Conservation (phyloP, 2,329 filamentous ascomycete genomes). For the Boeremia lycopersici region DNA sequence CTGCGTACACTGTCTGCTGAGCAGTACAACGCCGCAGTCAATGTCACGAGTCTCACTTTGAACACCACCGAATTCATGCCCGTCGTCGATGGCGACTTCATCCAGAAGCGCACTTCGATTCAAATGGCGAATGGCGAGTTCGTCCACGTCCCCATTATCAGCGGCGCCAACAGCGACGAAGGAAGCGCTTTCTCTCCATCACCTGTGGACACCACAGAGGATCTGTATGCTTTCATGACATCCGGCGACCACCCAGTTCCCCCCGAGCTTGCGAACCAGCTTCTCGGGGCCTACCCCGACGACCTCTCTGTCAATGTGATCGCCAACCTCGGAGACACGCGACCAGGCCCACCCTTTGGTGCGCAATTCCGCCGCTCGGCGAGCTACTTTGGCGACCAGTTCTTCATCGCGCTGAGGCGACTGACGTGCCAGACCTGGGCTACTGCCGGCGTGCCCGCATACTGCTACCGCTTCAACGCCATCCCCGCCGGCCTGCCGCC, state of each 20-base stretch:
- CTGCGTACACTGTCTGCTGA: slow-evolving; percentile 67
- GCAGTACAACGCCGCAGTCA: slow-evolving; percentile 61
- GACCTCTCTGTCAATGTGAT: slow-evolving; percentile 35
- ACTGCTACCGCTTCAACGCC: slow-evolving; percentile 69
- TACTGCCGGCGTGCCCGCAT: slow-evolving; percentile 56
- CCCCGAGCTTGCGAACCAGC: slow-evolving; percentile 25
- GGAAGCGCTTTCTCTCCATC: slow-evolving; percentile 62
- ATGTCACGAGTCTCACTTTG: slow-evolving; percentile 45
- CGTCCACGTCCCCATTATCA: slow-evolving; percentile 67
- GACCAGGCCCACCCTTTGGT: slow-evolving; percentile 30
- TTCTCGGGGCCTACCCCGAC: slow-evolving; percentile 40
- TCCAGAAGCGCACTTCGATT: slow-evolving; percentile 58
- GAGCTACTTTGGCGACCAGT: slow-evolving; percentile 59
- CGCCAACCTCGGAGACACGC: slow-evolving; percentile 27
- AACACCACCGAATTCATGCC: slow-evolving; percentile 47
- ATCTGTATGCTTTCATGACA: slow-evolving; percentile 56
- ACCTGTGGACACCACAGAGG: slow-evolving; percentile 61
- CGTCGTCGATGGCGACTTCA: slow-evolving; percentile 62
- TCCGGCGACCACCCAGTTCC: slow-evolving; percentile 31
- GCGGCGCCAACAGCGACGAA: slow-evolving; percentile 70
- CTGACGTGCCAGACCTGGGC: slow-evolving; percentile 60
- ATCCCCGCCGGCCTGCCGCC: slow-evolving; percentile 53
- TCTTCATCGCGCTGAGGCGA: slow-evolving; percentile 63
- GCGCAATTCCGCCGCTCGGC: slow-evolving; percentile 59
- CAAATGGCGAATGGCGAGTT: slow-evolving; percentile 65